Percentiles rank a stretch among this genome's conserved stretches.
These are phyloP conservation scores for Sclerotinia borealis DNA, from an alignment of 2,329 filamentous ascomycete species.

Conservation along the genomic window DNA sequence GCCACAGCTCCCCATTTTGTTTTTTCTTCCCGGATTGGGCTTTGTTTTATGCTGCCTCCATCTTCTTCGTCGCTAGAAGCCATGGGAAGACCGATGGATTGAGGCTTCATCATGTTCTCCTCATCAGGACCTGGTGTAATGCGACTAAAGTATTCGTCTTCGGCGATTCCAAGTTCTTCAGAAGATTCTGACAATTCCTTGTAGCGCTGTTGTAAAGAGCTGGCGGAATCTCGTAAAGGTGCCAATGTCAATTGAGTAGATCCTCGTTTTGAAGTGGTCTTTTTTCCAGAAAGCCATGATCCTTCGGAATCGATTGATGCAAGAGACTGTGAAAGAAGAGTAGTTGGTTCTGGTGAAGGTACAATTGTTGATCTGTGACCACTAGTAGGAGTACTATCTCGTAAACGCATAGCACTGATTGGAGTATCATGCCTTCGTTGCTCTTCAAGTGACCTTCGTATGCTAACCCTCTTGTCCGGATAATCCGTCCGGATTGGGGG, in stretches of 20 bases:
- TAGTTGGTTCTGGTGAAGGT: constrained; percentile 46
- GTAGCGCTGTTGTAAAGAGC: constrained; percentile 37
- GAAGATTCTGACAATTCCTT: constrained; percentile 54
- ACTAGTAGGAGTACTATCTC: constrained; percentile 40
- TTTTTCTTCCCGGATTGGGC: constrained; percentile 23
- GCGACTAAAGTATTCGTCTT: constrained; percentile 69
- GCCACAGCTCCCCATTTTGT: constrained; percentile 33
- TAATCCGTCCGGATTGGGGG: constrained; percentile 33
- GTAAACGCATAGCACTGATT: constrained; percentile 38
- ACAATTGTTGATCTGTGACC: constrained; percentile 36
- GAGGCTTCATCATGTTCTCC: constrained; percentile 31
- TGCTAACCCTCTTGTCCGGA: constrained; percentile 21
- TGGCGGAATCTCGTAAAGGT: constrained; percentile 37
- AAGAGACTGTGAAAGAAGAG: constrained; percentile 69
- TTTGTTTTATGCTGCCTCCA: constrained; percentile 34
- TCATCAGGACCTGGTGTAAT: constrained; percentile 38
- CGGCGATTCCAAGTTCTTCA: constrained; percentile 58
- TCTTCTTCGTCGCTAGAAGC: constrained; percentile 55
- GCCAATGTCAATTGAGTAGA: constrained; percentile 40
- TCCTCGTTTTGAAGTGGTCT: constrained; percentile 41
- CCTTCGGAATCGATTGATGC: constrained; percentile 94
- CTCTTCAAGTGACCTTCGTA: constrained; percentile 29
- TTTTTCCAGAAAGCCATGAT: constrained; percentile 85
- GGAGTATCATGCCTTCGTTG: constrained; percentile 44
- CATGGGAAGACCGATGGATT: constrained; percentile 43